These are phyloP conservation scores for Garcia nutans DNA, from an alignment of 345 rosid species.

Conservation along the genomic window DNA sequence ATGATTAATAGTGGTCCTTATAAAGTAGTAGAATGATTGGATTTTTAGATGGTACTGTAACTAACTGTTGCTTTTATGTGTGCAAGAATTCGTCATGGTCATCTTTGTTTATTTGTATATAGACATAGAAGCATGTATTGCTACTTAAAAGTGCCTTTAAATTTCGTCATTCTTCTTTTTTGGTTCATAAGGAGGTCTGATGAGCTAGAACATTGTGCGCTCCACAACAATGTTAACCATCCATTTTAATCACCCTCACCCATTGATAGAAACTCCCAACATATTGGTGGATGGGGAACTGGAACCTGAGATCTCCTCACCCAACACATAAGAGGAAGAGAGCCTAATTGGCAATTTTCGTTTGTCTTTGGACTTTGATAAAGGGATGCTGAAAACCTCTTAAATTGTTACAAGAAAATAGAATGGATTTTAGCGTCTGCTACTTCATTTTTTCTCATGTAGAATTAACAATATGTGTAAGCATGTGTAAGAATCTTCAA, in stretches of 20 bases:
- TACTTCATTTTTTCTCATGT: neutral
- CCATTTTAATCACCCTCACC: too few species aligned
- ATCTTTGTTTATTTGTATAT: neutral
- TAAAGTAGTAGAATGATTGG: neutral
- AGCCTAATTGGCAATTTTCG: too few species aligned
- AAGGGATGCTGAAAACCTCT: neutral
- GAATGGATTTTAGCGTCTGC: neutral
- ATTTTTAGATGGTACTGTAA: neutral
- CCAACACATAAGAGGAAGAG: too few species aligned
- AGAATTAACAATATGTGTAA: neutral
- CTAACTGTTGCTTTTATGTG: neutral
- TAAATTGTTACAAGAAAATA: neutral
- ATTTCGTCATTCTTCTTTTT: neutral
- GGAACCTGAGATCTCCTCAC: too few species aligned
- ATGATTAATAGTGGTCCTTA: neutral
- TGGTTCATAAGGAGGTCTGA: too few species aligned
- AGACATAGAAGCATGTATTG: neutral
- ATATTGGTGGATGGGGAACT: too few species aligned
- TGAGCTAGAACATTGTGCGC: too few species aligned
- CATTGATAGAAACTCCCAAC: too few species aligned
- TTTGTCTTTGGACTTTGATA: too few species aligned
- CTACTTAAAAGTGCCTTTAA: neutral
- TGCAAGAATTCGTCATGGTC: neutral
- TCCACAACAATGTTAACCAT: too few species aligned
- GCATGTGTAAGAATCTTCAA: neutral